Percentiles rank a stretch among this genome's conserved stretches.
These are phyloP conservation scores for Zygosaccharomyces sapae DNA, from an alignment of 1,139 yeast species.

Conservation along the genomic window DNA sequence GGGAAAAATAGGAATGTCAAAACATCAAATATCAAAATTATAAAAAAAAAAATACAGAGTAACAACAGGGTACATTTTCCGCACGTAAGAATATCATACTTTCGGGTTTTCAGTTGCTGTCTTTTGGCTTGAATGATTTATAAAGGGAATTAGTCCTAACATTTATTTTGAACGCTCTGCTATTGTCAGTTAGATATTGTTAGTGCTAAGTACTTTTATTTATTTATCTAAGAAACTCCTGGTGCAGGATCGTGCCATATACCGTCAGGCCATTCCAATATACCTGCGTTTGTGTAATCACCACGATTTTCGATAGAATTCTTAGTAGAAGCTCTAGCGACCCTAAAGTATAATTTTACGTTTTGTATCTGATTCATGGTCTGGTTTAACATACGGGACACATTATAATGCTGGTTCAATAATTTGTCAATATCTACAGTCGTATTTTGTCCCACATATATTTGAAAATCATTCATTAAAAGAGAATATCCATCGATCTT, in stretches of 20 bases:
- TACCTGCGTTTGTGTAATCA: slow-evolving; percentile 59
- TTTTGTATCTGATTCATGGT: slow-evolving; percentile 31
- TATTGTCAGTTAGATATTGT: too few species aligned
- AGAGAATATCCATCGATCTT: slow-evolving; percentile 51
- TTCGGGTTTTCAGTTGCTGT: too few species aligned
- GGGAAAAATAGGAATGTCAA: neutral
- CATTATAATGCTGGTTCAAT: slow-evolving; percentile 37
- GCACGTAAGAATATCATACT: too few species aligned
- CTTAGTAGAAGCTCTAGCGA: slow-evolving; percentile 45
- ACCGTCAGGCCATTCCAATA: slow-evolving; percentile 55
- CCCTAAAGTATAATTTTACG: slow-evolving; percentile 48
- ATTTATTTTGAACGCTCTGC: too few species aligned
- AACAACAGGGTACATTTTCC: too few species aligned
- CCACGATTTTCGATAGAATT: slow-evolving; percentile 39
- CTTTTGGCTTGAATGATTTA: too few species aligned
- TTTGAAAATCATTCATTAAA: slow-evolving; percentile 73
- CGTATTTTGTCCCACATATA: slow-evolving; percentile 53
- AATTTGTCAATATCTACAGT: slow-evolving; percentile 43
- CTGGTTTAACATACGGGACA: slow-evolving; percentile 31
- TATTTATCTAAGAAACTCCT: slow-evolving; percentile 37
- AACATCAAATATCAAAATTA: neutral
- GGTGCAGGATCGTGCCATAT: slow-evolving; percentile 44
- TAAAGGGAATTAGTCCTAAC: too few species aligned
- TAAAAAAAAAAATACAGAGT: neutral
- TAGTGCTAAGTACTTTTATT: neutral